Percentiles rank a stretch among this genome's conserved stretches.
phyloP scores from a whole-genome alignment of 2,329 filamentous ascomycete species.

The Acrodontium crateriforme region DNA sequence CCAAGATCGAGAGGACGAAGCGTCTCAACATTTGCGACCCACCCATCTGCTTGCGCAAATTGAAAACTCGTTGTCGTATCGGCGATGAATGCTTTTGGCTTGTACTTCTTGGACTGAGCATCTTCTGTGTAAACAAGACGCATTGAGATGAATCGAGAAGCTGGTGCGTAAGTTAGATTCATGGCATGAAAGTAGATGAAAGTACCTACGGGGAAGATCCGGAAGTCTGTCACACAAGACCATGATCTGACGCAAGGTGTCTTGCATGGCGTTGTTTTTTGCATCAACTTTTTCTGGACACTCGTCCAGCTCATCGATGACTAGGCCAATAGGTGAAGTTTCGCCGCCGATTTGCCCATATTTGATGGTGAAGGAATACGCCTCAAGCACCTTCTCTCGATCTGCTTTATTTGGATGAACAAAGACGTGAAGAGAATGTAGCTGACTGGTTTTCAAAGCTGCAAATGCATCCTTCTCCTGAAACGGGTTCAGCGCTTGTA shows the following conservation, averaged over 20 bases:
- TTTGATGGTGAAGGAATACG: conserved; percentile 36
- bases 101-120: conserved; percentile 25
- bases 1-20: conserved; percentile 23
- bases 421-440: conserved; percentile 34
- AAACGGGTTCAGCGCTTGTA: background rate
- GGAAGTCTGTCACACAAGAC: conserved; percentile 26
- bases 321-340: conserved; percentile 11
- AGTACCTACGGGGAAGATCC: conserved; percentile 27
- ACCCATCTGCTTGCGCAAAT: conserved; percentile 26
- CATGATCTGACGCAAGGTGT: conserved; percentile 29
- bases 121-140: conserved; percentile 31
- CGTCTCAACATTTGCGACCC: conserved; percentile 23
- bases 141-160: conserved; percentile 29
- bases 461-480: conserved; percentile 37
- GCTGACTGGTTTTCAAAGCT: conserved; percentile 28
- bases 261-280: conserved; percentile 29
- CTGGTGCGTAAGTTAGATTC: background rate
- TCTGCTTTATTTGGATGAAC: conserved; percentile 28
- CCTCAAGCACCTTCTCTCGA: conserved; percentile 29
- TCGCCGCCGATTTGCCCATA: conserved; percentile 19
- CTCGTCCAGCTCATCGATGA: conserved; percentile 18
- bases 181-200: background rate
- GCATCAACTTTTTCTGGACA: conserved; percentile 24
- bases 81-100: conserved; percentile 28
- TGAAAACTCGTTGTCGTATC: conserved; percentile 18